Evolutionary conservation across 2,329 filamentous ascomycete species (phyloP), one percentile per base, ranked within the genome.

Genomic region (Diaporthe vexans): DNA sequence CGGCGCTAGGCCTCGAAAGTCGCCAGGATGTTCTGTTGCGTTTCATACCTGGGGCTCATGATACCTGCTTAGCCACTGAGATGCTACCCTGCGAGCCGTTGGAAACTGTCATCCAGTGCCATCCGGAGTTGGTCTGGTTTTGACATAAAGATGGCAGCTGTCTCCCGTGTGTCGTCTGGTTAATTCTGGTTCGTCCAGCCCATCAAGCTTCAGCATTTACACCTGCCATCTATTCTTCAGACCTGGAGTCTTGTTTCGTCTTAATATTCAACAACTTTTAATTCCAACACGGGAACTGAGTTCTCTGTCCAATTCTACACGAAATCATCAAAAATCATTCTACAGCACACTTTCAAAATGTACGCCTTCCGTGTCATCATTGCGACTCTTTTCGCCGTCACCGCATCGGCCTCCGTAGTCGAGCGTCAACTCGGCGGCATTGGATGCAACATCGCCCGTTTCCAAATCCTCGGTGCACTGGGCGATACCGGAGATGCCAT

Each of bases 121-220:
- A 40, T 54, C 63, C 48, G 48, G 63, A 68, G 46, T 68, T 51
- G 48, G 33, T n/a, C 63, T 37, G 33, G 26, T 68, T 68, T 68
- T 68, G 63, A 68, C 63, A 68, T 68, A 68, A 68, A 68, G 63
- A 68, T 54, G 63, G 63, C 63, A 68, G 46, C 63, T 68, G 63
- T 68, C 63, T 52, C 63, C 7, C 46, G 9, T 40, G 33, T 54
- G 46, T 68, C 63, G 63, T 68, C 63, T 68, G 63, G 63, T 54
- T 15, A 40, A 15, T 26, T 54, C 13, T 54, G 48, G 63, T 68
- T 68, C 63, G 33, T 68, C 63, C 63, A 68, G 63, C 48, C 46
- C 46, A 68, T 52, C 63, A 37, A 54, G 46, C 63, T 68, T 68
- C 29, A 52, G 48, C 63, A 21, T 17, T 68, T 33, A 40, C 46